Evolutionary conservation across 331 rosid species (phyloP).

Genomic region (Dryas integrifolia): DNA sequence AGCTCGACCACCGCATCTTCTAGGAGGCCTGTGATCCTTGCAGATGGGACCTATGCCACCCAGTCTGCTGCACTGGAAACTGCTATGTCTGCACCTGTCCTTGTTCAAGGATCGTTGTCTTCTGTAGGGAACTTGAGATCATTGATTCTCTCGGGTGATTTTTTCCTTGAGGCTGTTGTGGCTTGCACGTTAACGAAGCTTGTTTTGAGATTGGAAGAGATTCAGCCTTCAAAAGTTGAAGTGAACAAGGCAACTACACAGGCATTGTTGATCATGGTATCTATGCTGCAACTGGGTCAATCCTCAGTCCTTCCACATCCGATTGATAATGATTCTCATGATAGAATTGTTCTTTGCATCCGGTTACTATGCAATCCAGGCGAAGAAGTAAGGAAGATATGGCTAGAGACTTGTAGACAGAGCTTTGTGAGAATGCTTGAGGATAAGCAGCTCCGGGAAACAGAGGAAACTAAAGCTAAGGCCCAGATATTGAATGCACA

Average conservation of each 20-base stretch:
- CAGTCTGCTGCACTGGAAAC: conserved; percentile 97
- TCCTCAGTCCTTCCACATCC: conserved; percentile 87
- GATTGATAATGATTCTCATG: conserved; percentile 83
- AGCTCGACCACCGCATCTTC: conserved; percentile 73
- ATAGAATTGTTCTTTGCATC: conserved; percentile 80
- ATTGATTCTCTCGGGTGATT: conserved; percentile 85
- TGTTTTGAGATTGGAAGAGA: conserved; percentile 85
- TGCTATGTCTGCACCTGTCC: conserved; percentile 82
- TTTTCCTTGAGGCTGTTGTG: conserved; percentile 87
- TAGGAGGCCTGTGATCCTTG: conserved; percentile 89
- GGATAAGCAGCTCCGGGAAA: conserved; percentile 83
- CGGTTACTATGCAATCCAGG: conserved; percentile 73
- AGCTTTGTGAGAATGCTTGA: conserved; percentile 97
- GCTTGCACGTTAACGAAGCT: conserved; percentile 90
- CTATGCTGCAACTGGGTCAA: conserved; percentile 89
- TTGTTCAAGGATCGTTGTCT: conserved; percentile 71
- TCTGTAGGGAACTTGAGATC: conserved; percentile 89
- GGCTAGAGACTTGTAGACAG: conserved; percentile 88
- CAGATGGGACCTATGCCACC: conserved; percentile 98
- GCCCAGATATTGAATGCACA: conserved; percentile 89
- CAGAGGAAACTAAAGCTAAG: conserved; percentile 79
- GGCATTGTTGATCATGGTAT: conserved; percentile 78
- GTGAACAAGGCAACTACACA: conserved; percentile 66
- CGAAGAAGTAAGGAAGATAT: conserved; percentile 70
- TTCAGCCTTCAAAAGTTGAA: conserved; percentile 78